A percentile compares a stretch with the other conserved stretches of the same genome.
Evolutionary conservation across 2,329 filamentous ascomycete genomes (phyloP).

Genomic region (Fusarium circinatum): DNA sequence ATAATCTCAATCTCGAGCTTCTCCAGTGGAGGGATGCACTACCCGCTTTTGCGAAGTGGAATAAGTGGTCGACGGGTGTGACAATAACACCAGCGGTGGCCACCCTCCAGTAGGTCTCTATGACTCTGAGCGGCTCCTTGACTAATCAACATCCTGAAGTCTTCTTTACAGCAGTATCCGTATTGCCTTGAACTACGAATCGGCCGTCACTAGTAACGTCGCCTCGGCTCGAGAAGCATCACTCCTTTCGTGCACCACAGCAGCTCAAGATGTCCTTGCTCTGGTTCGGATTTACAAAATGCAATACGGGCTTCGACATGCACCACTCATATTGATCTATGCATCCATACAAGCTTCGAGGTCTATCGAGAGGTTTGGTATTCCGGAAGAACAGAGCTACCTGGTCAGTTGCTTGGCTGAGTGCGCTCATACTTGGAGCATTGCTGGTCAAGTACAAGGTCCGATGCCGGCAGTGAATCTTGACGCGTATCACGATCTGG

Average conservation of each 20-base stretch:
- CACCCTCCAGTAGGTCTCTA: not conserved
- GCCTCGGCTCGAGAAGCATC: not conserved
- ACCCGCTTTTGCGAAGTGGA: not conserved
- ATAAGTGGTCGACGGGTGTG: not conserved
- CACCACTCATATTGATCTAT: constrained; percentile 5
- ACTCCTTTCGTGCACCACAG: not conserved
- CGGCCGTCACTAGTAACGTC: not conserved
- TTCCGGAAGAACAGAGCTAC: constrained; percentile 4
- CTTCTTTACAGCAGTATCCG: not conserved
- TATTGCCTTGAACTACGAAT: not conserved
- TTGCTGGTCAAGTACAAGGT: not conserved
- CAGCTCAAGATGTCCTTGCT: not conserved
- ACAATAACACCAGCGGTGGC: not conserved
- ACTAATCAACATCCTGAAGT: too few relatives aligned
- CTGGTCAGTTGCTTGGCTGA: not conserved
- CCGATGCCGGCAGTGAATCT: not conserved
- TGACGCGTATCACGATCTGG: not conserved
- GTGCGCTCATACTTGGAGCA: constrained; percentile 3
- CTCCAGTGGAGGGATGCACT: not conserved
- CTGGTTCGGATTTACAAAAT: not conserved
- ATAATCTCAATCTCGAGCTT: not conserved
- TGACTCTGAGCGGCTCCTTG: too few relatives aligned
- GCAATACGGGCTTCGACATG: not conserved
- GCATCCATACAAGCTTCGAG: not conserved
- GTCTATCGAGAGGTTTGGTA: not conserved